Evolutionary conservation across 805 yeast genomes (phyloP), one percentile per base, ranked within the genome.

Genomic region (Ogataea methanolica): DNA sequence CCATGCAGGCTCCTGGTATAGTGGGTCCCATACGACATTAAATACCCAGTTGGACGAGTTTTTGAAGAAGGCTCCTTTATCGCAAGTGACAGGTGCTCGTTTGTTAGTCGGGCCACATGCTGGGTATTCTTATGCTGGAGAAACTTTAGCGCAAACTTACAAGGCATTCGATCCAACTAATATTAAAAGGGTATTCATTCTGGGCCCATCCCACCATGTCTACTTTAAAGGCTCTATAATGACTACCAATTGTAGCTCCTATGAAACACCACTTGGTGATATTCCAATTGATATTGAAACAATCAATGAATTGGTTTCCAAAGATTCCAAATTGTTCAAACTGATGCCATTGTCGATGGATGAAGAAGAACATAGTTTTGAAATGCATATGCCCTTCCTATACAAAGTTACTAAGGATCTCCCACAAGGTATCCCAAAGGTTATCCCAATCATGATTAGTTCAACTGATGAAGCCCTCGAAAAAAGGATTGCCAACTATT

Each of bases 131-230:
- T 94, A 85, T 62, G 84, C 95, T 36, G 96, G 97, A 0, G 66
- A 70, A 6, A 79, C 88, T 0, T 73, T 92, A 55, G 94, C 91
- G 0, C 82, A 86, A 60, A 79, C 96, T 0, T 92, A 87, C 58
- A 75, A 75, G 2, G 76, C 81, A 0, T 78, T 92, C 76, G 96
- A 88, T 58, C 63, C 81, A 0, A 54, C 74, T 1, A 68, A 69
- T 26, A 70, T 75, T 17, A 75, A 80, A 54, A 71, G 92, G 17
- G 78, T 94, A 1, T 87, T 94, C 55, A 71, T 94, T 1, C 63
- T 94, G 61, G 97, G 98, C 0, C 99, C 99, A 0, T 86, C 96
- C 0, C 99, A 94, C 62, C 96, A 88, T 64, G 83, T 86, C 8
- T 91, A 85, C 62, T 88, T 86, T 68, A 72, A 72, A 47, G 83